These are phyloP conservation scores for Begonia peltatifolia DNA, from an alignment of 306 rosid species.

Conservation along the genomic window DNA sequence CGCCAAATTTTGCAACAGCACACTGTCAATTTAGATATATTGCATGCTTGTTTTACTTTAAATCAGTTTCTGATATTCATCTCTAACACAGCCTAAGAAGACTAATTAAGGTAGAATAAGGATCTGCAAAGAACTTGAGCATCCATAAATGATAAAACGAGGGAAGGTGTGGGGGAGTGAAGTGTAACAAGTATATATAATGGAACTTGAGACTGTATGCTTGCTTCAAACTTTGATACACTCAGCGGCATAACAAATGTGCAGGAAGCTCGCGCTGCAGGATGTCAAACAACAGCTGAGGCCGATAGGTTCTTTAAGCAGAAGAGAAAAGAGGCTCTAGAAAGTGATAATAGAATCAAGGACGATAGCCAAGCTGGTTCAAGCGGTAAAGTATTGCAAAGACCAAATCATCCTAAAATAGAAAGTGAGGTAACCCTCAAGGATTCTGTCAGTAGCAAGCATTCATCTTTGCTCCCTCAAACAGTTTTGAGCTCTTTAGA, in stretches of 20 bases:
- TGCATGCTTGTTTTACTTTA: too few relatives aligned
- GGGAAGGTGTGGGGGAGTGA: too few relatives aligned
- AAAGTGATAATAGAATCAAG: constrained; percentile 18
- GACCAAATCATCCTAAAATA: constrained; percentile 23
- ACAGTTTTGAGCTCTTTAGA: constrained; percentile 27
- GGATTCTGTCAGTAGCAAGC: constrained; percentile 27
- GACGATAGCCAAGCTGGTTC: constrained; percentile 41
- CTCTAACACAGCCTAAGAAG: too few relatives aligned
- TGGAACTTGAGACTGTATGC: too few relatives aligned
- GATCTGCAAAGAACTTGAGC: too few relatives aligned
- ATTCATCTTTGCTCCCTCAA: constrained; percentile 20
- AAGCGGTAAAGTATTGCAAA: constrained; percentile 22
- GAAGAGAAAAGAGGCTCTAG: constrained; percentile 40
- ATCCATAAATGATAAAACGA: too few relatives aligned
- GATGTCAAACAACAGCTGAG: constrained; percentile 52
- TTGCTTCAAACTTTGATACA: too few relatives aligned
- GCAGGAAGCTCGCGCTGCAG: constrained; percentile 74
- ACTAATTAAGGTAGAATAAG: too few relatives aligned
- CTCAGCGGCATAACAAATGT: neutral
- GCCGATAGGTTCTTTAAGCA: constrained; percentile 38
- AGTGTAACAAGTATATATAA: too few relatives aligned
- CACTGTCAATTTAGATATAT: too few relatives aligned
- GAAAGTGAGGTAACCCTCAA: constrained; percentile 21
- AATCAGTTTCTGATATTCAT: too few relatives aligned
- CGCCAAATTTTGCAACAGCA: too few relatives aligned